Conservation (phyloP, 371 early-diverging fungal genomes). For the Rhizopus sp. region DNA sequence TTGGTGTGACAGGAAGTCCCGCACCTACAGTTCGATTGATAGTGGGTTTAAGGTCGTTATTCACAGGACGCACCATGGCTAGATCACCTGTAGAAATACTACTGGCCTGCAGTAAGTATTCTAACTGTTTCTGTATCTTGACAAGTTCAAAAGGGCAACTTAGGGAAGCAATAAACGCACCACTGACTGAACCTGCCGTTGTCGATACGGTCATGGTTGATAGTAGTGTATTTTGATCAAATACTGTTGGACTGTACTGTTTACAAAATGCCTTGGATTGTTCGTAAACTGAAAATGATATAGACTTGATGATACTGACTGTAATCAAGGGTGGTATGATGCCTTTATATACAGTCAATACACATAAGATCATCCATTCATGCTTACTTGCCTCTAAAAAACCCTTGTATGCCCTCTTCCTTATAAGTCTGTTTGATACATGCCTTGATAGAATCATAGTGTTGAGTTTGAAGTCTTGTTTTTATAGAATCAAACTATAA, state of each 20-base stretch:
- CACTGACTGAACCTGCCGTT: conserved; percentile 64
- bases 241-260: conserved; percentile 20
- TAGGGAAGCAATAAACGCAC: conserved; percentile 67
- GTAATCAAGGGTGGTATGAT: conserved; percentile 76
- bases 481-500: conserved; percentile 76
- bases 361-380: background rate
- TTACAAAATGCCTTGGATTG: conserved; percentile 40
- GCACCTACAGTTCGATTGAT: conserved; percentile 36
- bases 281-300: conserved; percentile 79
- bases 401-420: conserved; percentile 74
- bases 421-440: conserved; percentile 70
- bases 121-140: conserved; percentile 80
- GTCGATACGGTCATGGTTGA: conserved; percentile 57
- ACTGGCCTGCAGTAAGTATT: conserved; percentile 61
- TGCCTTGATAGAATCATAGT: conserved; percentile 66
- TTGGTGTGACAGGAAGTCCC: conserved; percentile 32
- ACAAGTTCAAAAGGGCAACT: conserved; percentile 81
- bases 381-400: conserved; percentile 61
- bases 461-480: conserved; percentile 80
- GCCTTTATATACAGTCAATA: conserved; percentile 35
- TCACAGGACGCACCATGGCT: conserved; percentile 21
- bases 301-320: conserved; percentile 74
- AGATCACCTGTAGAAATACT: conserved; percentile 52
- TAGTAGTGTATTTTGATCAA: conserved; percentile 35
- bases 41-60: conserved; percentile 15